Evolutionary conservation across 371 early-diverging fungal species (phyloP).

Genomic region (Circinella minor): DNA sequence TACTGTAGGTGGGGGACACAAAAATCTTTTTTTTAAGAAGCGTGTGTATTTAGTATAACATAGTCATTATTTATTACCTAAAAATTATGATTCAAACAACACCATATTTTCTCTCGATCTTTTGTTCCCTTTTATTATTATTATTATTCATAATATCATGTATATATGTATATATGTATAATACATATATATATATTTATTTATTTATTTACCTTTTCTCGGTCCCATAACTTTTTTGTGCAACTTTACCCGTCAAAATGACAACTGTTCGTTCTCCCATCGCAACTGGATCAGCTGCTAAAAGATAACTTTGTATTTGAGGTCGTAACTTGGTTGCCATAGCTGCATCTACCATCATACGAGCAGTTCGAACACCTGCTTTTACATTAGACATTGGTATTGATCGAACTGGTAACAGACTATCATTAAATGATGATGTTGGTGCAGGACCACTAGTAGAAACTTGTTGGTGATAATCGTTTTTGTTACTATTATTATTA

Average conservation of each 20-base stretch:
- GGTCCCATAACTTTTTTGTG: constrained; percentile 84
- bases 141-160: neutral
- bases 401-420: neutral
- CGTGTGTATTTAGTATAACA: constrained; percentile 7
- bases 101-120: no score
- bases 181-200: neutral
- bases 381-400: constrained; percentile 6
- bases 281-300: constrained; percentile 32
- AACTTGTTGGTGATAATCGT: neutral
- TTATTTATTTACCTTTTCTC: constrained; percentile 69
- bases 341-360: constrained; percentile 24
- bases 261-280: constrained; percentile 61
- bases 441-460: neutral
- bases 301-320: constrained; percentile 18
- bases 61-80: constrained; percentile 5
- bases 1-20: constrained; percentile 83
- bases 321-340: constrained; percentile 19
- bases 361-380: constrained; percentile 20
- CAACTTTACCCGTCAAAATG: constrained; percentile 75
- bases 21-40: constrained; percentile 46
- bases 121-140: no score
- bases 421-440: neutral
- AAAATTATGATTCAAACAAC: neutral
- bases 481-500: neutral
- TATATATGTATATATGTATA: no score